Evolutionary conservation across 106 monocot species (phyloP).

Genomic region (Amphibolis antarctica): DNA sequence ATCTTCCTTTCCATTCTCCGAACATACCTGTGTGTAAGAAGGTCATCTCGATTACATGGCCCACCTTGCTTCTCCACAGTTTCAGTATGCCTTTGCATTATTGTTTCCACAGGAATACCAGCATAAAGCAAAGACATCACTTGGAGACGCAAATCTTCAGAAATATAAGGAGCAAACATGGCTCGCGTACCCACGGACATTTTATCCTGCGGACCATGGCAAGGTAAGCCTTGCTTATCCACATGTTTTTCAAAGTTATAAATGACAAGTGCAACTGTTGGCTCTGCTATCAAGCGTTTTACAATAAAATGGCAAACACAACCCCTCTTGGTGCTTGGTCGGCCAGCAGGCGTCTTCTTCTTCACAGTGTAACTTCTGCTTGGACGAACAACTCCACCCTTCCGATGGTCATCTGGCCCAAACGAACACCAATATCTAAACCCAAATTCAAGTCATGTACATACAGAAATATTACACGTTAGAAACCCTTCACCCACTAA

Average conservation of each 20-base stretch:
- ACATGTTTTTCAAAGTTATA: conserved; percentile 94
- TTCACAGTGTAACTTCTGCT: conserved; percentile 53
- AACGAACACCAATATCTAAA: conserved; percentile 96
- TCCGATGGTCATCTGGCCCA: conserved; percentile 95
- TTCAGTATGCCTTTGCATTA: conserved; percentile 90
- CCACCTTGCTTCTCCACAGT: conserved; percentile 81
- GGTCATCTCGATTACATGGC: conserved; percentile 82
- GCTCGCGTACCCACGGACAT: conserved; percentile 77
- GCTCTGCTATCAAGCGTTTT: conserved; percentile 84
- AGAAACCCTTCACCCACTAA: too few species aligned
- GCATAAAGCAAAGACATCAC: conserved; percentile 71
- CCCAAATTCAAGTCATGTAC: not conserved
- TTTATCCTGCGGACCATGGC: conserved; percentile 75
- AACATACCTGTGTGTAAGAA: conserved; percentile 87
- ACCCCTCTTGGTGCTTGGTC: conserved; percentile 91
- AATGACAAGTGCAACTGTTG: conserved; percentile 83
- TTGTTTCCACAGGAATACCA: conserved; percentile 96
- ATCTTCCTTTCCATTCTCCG: conserved; percentile 95
- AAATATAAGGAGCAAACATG: conserved; percentile 87
- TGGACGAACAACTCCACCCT: conserved; percentile 68
- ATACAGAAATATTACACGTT: too few species aligned
- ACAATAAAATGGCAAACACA: conserved; percentile 97
- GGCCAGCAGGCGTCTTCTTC: conserved; percentile 76
- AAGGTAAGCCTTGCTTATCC: conserved; percentile 79
- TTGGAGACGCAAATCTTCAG: conserved; percentile 80